Evolutionary conservation across 805 yeast genomes (phyloP).

Genomic region (Ascoidea asiatica): DNA sequence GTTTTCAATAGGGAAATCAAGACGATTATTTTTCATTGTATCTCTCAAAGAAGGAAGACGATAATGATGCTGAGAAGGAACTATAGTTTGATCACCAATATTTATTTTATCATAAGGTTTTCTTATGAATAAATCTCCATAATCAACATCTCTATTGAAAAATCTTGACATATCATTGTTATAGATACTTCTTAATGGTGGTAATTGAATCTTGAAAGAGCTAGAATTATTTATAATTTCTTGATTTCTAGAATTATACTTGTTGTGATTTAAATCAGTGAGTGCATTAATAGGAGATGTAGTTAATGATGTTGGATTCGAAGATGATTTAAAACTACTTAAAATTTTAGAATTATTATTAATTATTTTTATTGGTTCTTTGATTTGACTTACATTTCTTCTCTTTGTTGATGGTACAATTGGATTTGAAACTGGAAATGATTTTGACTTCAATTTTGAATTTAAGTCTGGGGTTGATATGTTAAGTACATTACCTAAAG

Average conservation of each 20-base stretch:
- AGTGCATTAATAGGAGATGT: background rate
- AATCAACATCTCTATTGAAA: background rate
- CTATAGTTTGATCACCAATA: background rate
- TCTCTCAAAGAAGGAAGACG: no score
- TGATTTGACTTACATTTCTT: no score
- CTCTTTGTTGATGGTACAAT: no score
- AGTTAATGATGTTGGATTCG: background rate
- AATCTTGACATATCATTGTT: background rate
- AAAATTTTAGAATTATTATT: no score
- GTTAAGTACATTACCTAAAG: background rate
- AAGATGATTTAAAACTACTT: no score
- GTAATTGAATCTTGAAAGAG: background rate
- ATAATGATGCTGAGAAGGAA: constrained; percentile 1
- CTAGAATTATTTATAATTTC: background rate
- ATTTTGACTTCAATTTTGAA: no score
- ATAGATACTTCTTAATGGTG: background rate
- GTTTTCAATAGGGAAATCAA: no score
- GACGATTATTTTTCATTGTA: no score
- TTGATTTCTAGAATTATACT: background rate
- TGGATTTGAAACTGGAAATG: no score
- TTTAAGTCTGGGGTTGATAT: background rate
- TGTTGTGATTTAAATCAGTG: background rate
- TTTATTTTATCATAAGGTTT: no score
- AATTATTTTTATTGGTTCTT: no score
- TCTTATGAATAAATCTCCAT: background rate